A percentile compares a stretch with the other conserved stretches of the same genome.
Evolutionary conservation across 78 protist genomes (phyloP).

Genomic region (Chrysochromulina tobinii): DNA sequence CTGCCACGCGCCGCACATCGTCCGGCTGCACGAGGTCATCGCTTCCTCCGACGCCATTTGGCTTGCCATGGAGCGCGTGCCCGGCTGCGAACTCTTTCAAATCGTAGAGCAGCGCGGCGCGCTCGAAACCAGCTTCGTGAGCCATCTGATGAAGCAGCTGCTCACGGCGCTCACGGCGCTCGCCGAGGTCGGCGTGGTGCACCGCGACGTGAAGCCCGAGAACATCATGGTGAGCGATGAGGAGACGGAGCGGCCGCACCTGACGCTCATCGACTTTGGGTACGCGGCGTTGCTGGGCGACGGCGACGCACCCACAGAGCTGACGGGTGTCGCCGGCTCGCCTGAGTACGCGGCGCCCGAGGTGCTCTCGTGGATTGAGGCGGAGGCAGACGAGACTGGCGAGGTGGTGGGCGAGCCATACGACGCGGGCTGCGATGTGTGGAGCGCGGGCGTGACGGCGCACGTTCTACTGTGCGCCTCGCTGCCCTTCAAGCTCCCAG

Average conservation of each 20-base stretch:
- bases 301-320: background rate
- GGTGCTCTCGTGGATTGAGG: background rate
- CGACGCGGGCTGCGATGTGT: background rate
- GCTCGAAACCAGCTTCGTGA: background rate
- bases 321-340: background rate
- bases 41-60: background rate
- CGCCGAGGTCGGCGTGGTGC: background rate
- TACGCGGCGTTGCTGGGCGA: background rate
- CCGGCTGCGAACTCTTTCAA: background rate
- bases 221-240: background rate
- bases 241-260: background rate
- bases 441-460: background rate
- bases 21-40: background rate
- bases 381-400: background rate
- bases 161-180: background rate
- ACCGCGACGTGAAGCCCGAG: background rate
- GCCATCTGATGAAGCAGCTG: background rate
- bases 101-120: background rate
- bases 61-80: background rate
- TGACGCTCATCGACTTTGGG: slow-evolving; percentile 1
- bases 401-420: background rate
- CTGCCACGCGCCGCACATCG: background rate
- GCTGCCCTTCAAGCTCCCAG: background rate
- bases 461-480: background rate
- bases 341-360: slow-evolving; percentile 1